Percentiles rank a stretch among this genome's conserved stretches.
Conservation (phyloP, 2,329 filamentous ascomycete genomes). For the Fusarium coicis region DNA sequence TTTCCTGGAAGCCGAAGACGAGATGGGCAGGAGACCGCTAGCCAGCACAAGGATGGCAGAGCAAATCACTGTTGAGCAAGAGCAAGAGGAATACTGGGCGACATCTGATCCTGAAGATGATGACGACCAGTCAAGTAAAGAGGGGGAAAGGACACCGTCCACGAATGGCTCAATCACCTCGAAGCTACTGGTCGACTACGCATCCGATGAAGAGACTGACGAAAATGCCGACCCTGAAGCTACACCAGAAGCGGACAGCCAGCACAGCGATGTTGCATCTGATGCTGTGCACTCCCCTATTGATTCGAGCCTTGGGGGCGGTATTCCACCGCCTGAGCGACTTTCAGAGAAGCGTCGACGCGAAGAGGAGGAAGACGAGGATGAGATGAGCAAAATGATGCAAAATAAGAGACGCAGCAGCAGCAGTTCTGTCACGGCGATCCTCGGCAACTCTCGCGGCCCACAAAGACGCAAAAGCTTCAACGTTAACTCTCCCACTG, state of each 20-base stretch:
- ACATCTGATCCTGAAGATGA: slow-evolving; percentile 88
- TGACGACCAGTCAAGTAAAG: slow-evolving; percentile 56
- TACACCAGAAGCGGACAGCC: slow-evolving; percentile 32
- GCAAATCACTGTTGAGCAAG: slow-evolving; percentile 77
- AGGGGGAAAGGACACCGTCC: slow-evolving; percentile 49
- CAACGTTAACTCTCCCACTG: slow-evolving; percentile 53
- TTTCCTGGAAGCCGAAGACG: slow-evolving; percentile 76
- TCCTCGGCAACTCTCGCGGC: slow-evolving; percentile 49
- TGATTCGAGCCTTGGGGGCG: slow-evolving; percentile 30
- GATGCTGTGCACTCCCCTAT: slow-evolving; percentile 49
- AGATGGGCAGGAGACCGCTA: slow-evolving; percentile 57
- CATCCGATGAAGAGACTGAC: slow-evolving; percentile 84
- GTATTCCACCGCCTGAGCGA: slow-evolving; percentile 75
- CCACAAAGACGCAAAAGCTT: slow-evolving; percentile 55
- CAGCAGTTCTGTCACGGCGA: slow-evolving; percentile 59
- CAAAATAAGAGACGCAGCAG: slow-evolving; percentile 71
- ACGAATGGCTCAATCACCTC: slow-evolving; percentile 71
- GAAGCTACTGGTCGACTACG: slow-evolving; percentile 89
- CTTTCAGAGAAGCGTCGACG: slow-evolving; percentile 89
- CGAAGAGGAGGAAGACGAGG: slow-evolving; percentile 91
- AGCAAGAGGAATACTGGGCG: slow-evolving; percentile 95
- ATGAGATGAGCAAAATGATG: slow-evolving; percentile 87
- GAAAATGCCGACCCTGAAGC: slow-evolving; percentile 67
- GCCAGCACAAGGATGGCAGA: slow-evolving; percentile 72
- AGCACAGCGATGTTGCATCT: slow-evolving; percentile 48